phyloP scores from a whole-genome alignment of 108 stramenopile genomes.

The Pseudonitzschia multiseries region DNA sequence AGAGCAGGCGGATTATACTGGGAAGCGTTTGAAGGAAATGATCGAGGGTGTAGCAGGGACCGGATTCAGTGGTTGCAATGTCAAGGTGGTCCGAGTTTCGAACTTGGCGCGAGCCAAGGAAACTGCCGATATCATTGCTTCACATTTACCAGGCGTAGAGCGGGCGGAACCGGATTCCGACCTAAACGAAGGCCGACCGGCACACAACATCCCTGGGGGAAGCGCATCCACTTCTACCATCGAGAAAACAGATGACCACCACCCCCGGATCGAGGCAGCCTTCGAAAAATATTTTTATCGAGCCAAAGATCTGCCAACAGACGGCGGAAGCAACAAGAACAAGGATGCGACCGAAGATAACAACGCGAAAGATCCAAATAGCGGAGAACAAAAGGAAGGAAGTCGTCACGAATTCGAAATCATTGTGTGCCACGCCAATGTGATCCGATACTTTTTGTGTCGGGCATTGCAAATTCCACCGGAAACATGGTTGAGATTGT shows the following conservation, averaged over 20 bases:
- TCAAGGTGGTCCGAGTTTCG: constrained; percentile 75
- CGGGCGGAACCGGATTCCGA: constrained; percentile 69
- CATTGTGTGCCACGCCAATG: constrained; percentile 93
- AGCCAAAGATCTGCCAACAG: constrained; percentile 36
- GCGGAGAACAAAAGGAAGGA: constrained; percentile 25
- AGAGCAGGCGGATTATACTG: constrained; percentile 82
- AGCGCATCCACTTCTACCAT: constrained; percentile 44
- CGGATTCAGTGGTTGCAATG: constrained; percentile 69
- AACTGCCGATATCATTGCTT: constrained; percentile 79
- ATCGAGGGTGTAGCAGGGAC: constrained; percentile 47
- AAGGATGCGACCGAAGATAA: constrained; percentile 13
- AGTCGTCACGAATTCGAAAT: constrained; percentile 88
- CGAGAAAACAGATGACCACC: constrained; percentile 65
- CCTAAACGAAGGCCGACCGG: constrained; percentile 85
- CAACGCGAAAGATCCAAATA: constrained; percentile 20
- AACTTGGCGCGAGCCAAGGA: constrained; percentile 86
- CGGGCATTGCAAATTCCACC: constrained; percentile 92
- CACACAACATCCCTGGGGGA: constrained; percentile 77
- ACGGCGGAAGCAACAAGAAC: not conserved
- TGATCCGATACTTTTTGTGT: constrained; percentile 94
- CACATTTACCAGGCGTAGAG: constrained; percentile 52
- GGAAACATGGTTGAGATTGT: constrained; percentile 89
- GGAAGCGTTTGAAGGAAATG: constrained; percentile 68
- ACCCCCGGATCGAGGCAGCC: constrained; percentile 83
- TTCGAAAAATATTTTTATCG: constrained; percentile 89